Percentiles rank a stretch among this genome's conserved stretches.
phyloP scores from a whole-genome alignment of 441 rosid species.

The Croton laevigatus region DNA sequence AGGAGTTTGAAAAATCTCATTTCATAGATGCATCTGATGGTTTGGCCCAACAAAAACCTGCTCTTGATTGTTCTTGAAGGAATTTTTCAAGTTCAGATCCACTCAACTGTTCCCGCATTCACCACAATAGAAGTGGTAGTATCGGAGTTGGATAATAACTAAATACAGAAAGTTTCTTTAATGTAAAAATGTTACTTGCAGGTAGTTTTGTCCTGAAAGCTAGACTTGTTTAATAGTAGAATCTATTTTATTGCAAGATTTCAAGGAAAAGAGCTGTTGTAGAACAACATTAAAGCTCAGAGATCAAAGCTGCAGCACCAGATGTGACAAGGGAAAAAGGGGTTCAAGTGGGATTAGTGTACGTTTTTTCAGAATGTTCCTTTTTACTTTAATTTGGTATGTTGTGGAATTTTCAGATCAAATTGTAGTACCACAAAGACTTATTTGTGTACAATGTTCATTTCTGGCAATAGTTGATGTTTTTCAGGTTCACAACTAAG shows the following conservation, averaged over 20 bases:
- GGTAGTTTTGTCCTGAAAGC: constrained; percentile 2
- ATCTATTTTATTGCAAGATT: neutral
- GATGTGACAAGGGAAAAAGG: neutral
- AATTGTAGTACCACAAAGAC: neutral
- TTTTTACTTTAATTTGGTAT: neutral
- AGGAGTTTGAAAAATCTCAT: constrained; percentile 22
- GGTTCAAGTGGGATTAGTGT: neutral
- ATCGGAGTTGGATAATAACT: neutral
- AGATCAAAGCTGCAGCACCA: neutral
- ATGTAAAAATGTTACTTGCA: constrained; percentile 14
- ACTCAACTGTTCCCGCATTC: neutral
- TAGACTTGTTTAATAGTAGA: neutral
- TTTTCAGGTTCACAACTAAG: neutral
- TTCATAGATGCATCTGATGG: constrained; percentile 24
- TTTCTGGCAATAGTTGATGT: neutral
- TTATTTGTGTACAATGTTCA: neutral
- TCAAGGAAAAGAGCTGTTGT: neutral
- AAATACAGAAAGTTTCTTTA: constrained; percentile 11
- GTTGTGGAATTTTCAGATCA: neutral
- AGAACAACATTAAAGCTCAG: neutral
- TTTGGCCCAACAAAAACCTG: constrained; percentile 19
- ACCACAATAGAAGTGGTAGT: neutral
- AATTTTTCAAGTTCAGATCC: no score
- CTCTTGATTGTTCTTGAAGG: constrained; percentile 1
- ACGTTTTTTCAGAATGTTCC: neutral